Percentiles rank a stretch among this genome's conserved stretches.
Evolutionary conservation across 2,329 filamentous ascomycete genomes (phyloP).

Genomic region (Cercospora berteroae): DNA sequence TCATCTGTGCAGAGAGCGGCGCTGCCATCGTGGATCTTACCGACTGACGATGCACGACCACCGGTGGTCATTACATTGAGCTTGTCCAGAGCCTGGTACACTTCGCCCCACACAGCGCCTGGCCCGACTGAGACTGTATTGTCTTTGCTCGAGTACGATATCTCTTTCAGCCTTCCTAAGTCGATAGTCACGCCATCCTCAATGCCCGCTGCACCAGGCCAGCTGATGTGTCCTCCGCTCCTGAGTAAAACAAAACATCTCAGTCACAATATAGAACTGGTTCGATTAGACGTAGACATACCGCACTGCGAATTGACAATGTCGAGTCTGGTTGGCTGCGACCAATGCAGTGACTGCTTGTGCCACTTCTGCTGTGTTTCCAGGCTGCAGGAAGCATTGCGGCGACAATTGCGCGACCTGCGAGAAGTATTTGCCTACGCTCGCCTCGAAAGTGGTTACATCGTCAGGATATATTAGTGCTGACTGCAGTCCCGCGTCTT

Average conservation of each 20-base stretch:
- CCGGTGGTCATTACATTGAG: constrained; percentile 23
- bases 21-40: neutral
- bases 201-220: constrained; percentile 27
- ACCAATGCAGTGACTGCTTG: constrained; percentile 15
- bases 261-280: neutral
- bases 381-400: constrained; percentile 18
- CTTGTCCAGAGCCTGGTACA: constrained; percentile 19
- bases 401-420: constrained; percentile 13
- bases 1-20: neutral
- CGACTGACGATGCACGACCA: constrained; percentile 27
- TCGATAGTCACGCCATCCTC: constrained; percentile 30
- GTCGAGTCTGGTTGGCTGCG: constrained; percentile 19
- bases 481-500: constrained; percentile 5
- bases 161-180: constrained; percentile 22
- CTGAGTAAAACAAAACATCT: neutral
- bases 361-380: constrained; percentile 12
- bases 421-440: constrained; percentile 20
- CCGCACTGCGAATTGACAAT: constrained; percentile 26
- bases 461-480: neutral
- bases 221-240: constrained; percentile 30
- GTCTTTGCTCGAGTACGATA: constrained; percentile 16
- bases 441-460: constrained; percentile 7
- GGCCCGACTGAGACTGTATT: constrained; percentile 39
- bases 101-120: constrained; percentile 21
- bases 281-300: neutral